These are phyloP conservation scores for Aspergillus aculeatus DNA, from an alignment of 2,329 filamentous ascomycete species.

Conservation along the genomic window DNA sequence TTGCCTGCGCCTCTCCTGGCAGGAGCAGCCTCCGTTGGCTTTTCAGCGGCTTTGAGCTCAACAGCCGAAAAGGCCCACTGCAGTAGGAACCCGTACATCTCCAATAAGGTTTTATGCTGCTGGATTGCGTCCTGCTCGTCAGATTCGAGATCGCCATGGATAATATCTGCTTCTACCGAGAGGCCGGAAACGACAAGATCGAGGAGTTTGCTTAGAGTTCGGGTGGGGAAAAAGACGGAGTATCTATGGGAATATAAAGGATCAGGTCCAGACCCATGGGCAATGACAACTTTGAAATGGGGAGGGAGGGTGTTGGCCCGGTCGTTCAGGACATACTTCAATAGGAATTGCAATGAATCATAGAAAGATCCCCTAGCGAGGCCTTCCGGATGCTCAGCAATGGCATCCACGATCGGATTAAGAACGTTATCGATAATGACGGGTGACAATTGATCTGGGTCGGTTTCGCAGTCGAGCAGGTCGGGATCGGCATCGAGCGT, in stretches of 20 bases:
- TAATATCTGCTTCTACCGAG: slow-evolving; percentile 78
- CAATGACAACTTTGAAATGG: slow-evolving; percentile 26
- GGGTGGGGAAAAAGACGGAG: slow-evolving; percentile 72
- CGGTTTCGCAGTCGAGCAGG: slow-evolving; percentile 87
- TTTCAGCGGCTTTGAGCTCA: slow-evolving; percentile 90
- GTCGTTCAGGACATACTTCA: slow-evolving; percentile 79
- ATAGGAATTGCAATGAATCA: slow-evolving; percentile 89
- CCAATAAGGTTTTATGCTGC: slow-evolving; percentile 86
- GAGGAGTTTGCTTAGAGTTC: slow-evolving; percentile 87
- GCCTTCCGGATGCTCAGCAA: slow-evolving; percentile 88
- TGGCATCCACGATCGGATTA: slow-evolving; percentile 87
- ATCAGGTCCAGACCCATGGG: slow-evolving; percentile 59
- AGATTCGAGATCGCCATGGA: slow-evolving; percentile 81
- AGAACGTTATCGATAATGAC: slow-evolving; percentile 79
- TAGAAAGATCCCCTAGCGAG: slow-evolving; percentile 76
- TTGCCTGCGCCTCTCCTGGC: slow-evolving; percentile 72
- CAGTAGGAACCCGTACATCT: slow-evolving; percentile 89
- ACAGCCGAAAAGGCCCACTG: slow-evolving; percentile 96
- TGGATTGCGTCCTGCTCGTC: slow-evolving; percentile 86
- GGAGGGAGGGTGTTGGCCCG: slow-evolving; percentile 27
- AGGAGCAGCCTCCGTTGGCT: slow-evolving; percentile 69
- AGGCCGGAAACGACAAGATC: slow-evolving; percentile 85
- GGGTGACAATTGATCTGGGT: slow-evolving; percentile 77
- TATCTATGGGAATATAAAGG: slow-evolving; percentile 69
- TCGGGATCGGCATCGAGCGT: slow-evolving; percentile 82